phyloP scores from a whole-genome alignment of 1,139 yeast species.

The Geotrichum macrosporum region DNA sequence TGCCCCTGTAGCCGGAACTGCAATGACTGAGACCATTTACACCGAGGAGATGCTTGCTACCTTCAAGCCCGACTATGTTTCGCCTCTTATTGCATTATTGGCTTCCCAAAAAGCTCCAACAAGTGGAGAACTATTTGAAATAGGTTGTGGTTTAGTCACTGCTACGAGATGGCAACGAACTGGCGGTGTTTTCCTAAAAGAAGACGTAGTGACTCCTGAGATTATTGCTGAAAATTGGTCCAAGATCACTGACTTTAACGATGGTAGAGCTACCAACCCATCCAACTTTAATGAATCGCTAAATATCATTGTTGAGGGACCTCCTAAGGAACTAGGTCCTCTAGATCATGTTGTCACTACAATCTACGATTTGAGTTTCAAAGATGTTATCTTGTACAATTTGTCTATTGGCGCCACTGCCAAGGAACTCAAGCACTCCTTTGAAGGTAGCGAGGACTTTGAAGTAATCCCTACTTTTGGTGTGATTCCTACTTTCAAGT shows the following conservation, averaged over 20 bases:
- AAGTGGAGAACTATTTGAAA: slow-evolving; percentile 64
- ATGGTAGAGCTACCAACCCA: slow-evolving; percentile 54
- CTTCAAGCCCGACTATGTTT: slow-evolving; percentile 84
- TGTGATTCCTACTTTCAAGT: slow-evolving; percentile 68
- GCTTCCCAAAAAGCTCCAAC: slow-evolving; percentile 69
- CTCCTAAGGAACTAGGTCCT: slow-evolving; percentile 22
- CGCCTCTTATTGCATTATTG: slow-evolving; percentile 79
- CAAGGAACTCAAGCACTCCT: slow-evolving; percentile 70
- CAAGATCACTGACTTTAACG: slow-evolving; percentile 60
- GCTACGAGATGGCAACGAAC: slow-evolving; percentile 94
- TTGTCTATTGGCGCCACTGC: slow-evolving; percentile 84
- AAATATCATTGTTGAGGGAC: slow-evolving; percentile 59
- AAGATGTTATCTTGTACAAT: slow-evolving; percentile 80
- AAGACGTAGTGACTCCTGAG: slow-evolving; percentile 59
- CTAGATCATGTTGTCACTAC: slow-evolving; percentile 32
- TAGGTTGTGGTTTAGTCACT: slow-evolving; percentile 94
- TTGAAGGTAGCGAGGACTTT: slow-evolving; percentile 73
- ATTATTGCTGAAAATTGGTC: slow-evolving; percentile 63
- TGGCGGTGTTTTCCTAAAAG: slow-evolving; percentile 69
- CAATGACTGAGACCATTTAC: slow-evolving; percentile 89
- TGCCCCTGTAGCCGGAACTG: slow-evolving; percentile 98
- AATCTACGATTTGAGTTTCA: slow-evolving; percentile 54
- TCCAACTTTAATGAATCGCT: slow-evolving; percentile 70
- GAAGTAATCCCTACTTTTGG: slow-evolving; percentile 92
- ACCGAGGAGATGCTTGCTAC: slow-evolving; percentile 72